Base-by-base conservation (phyloP, 2,329 filamentous ascomycete genomes). In the Microdochium trichocladiopsis region DNA sequence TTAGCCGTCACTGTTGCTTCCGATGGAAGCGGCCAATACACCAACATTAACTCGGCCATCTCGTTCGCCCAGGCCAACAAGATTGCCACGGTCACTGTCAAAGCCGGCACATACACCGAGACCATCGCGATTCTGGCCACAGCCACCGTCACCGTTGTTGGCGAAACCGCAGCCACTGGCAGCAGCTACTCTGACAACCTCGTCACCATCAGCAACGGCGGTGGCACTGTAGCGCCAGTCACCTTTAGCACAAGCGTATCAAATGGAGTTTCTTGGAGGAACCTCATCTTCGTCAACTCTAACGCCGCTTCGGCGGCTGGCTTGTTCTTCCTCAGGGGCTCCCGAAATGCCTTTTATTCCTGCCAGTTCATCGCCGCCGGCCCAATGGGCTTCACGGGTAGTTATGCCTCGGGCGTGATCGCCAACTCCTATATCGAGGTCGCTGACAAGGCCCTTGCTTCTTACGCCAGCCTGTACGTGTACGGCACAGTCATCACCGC, bases 401-500 rank as follows among this genome's bases (percentile, higher is more conserved):
- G 52, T 8, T 56, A 60, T 2, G 68, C 70, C 2, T 60, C 69
- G 0, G 66, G 63, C 1, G 56, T 77, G 24, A 65, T 76, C 23
- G 70, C 71, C 9, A 67, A 74, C 55, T 73, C 70, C 0, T 75
- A 74, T 52, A 63, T 77, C 9, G 70, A 76, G 53, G 72, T 70
- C 2, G 55, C 63, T 5, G 69, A 72, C 49, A 74, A 74, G 55
- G 56, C 72, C 1, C 65, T 77, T 49, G 70, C 69, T 52, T 66
- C 68, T 33, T 70, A 66, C 11, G 65, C 68, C 0, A 69, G 68
- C 11, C 53, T 72, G 0, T 76, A 75, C 52, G 55, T 77, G 0
- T 76, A 70, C 52, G 65, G 66, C 10, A 71, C 74, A 0, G 72
- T 67, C 0, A 70, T 77, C 49, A 67, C 69, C 0, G 66, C 72